Evolutionary conservation across 164 flowering plant genomes (phyloP).

Genomic region (Vitis rupestris): DNA sequence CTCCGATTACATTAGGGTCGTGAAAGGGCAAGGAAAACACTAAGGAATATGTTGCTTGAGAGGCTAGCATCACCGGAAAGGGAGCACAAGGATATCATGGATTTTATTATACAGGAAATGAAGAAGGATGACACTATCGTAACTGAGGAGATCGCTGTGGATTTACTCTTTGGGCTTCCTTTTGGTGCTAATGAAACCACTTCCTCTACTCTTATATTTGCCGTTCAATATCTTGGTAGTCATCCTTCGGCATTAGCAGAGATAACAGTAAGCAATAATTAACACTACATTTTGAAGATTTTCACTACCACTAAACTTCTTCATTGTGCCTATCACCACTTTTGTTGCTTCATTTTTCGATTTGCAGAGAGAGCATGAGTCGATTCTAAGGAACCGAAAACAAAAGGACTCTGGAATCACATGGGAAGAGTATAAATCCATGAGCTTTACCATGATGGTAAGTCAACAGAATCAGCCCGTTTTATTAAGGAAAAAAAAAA

Average conservation of each 20-base stretch:
- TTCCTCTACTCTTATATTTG: slow-evolving; percentile 57
- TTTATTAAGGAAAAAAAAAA: no score
- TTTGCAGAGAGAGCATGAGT: slow-evolving; percentile 61
- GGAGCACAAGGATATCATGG: slow-evolving; percentile 63
- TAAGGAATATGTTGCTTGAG: slow-evolving; percentile 62
- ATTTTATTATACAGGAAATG: slow-evolving; percentile 56
- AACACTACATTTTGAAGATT: neutral
- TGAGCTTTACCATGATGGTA: slow-evolving; percentile 41
- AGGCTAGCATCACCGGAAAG: slow-evolving; percentile 52
- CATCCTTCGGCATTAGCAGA: slow-evolving; percentile 62
- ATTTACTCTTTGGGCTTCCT: slow-evolving; percentile 67
- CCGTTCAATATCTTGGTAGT: slow-evolving; percentile 48
- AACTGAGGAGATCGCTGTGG: slow-evolving; percentile 60
- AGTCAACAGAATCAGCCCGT: no score
- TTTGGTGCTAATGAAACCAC: slow-evolving; percentile 76
- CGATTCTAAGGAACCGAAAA: slow-evolving; percentile 36
- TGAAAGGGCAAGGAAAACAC: slow-evolving; percentile 77
- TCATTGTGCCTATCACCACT: neutral
- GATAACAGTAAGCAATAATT: slow-evolving; percentile 48
- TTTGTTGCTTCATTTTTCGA: neutral
- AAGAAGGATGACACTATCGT: slow-evolving; percentile 50
- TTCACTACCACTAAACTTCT: neutral
- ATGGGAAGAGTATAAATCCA: slow-evolving; percentile 66
- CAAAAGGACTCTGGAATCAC: slow-evolving; percentile 45
- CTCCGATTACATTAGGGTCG: slow-evolving; percentile 53